Evolutionary conservation across 805 yeast genomes (phyloP).

Genomic region (Peterozyma toletana): DNA sequence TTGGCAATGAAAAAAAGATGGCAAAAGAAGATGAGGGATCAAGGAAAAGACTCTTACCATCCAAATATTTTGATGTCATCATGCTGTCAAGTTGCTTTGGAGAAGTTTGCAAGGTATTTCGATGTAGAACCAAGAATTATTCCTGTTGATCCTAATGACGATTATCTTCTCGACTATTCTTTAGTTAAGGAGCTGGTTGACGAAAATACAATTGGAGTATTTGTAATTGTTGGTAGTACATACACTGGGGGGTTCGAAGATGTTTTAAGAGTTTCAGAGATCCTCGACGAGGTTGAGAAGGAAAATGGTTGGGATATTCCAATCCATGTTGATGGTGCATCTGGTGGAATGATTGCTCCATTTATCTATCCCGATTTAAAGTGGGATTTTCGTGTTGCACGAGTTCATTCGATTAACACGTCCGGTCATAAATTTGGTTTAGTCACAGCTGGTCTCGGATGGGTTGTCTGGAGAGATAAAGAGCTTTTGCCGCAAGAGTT

Average conservation of each 20-base stretch:
- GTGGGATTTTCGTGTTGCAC: conserved; percentile 77
- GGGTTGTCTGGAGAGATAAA: conserved; percentile 78
- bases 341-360: conserved; percentile 88
- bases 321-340: conserved; percentile 91
- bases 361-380: conserved; percentile 64
- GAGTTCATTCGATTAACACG: conserved; percentile 81
- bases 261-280: conserved; percentile 50
- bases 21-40: conserved; percentile 59
- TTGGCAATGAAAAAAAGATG: conserved; percentile 86
- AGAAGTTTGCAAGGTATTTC: conserved; percentile 89
- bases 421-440: conserved; percentile 93
- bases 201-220: conserved; percentile 90
- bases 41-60: conserved; percentile 49
- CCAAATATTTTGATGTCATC: conserved; percentile 92
- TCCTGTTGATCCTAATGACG: conserved; percentile 51
- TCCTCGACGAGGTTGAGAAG: conserved; percentile 62
- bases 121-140: conserved; percentile 82
- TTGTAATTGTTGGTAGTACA: conserved; percentile 84
- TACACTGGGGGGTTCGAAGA: conserved; percentile 91
- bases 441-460: conserved; percentile 86
- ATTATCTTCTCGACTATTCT: conserved; percentile 57
- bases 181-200: conserved; percentile 61
- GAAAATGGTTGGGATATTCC: conserved; percentile 65
- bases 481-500: conserved; percentile 60
- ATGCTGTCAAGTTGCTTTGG: conserved; percentile 90